These are phyloP conservation scores for Auricularia cornea DNA, from an alignment of 768 basidiomycete species.

Conservation along the genomic window DNA sequence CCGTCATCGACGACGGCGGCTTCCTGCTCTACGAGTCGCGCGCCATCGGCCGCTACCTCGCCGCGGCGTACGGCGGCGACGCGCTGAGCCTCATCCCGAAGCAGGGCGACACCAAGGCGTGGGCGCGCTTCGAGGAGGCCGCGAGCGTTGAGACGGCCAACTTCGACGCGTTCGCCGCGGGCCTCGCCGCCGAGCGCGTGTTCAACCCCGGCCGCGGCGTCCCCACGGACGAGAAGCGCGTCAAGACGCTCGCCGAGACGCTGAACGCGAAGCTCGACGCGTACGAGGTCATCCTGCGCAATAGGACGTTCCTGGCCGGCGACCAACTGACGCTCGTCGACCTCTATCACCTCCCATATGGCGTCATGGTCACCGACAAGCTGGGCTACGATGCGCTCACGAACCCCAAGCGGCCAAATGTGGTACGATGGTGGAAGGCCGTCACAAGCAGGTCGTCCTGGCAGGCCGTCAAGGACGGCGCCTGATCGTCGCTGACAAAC, in stretches of 20 bases:
- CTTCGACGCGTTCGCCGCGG: slow-evolving; percentile 42
- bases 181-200: slow-evolving; percentile 38
- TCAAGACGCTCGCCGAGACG: slow-evolving; percentile 7
- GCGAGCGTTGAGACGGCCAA: slow-evolving; percentile 42
- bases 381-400: not conserved
- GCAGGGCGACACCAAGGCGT: slow-evolving; percentile 23
- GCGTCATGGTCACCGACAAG: slow-evolving; percentile 11
- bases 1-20: slow-evolving; percentile 53
- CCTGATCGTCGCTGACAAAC: not conserved
- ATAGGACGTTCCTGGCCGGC: slow-evolving; percentile 49
- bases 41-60: slow-evolving; percentile 54
- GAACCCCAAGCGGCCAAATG: slow-evolving; percentile 2
- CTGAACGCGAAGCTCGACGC: slow-evolving; percentile 37
- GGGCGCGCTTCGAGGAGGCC: slow-evolving; percentile 42
- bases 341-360: slow-evolving; percentile 37
- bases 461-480: slow-evolving; percentile 36
- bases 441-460: slow-evolving; percentile 39
- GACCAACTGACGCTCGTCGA: slow-evolving; percentile 40
- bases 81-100: slow-evolving; percentile 39
- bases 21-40: slow-evolving; percentile 56
- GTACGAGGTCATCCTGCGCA: slow-evolving; percentile 46
- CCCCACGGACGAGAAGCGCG: slow-evolving; percentile 3
- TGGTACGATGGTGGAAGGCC: slow-evolving; percentile 42
- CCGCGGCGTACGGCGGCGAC: slow-evolving; percentile 40
- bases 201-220: slow-evolving; percentile 30